Percentiles rank a stretch among this genome's conserved stretches.
phyloP scores from a whole-genome alignment of 1,284 basidiomycete species.

The Apiotrichum akiyoshidainum region DNA sequence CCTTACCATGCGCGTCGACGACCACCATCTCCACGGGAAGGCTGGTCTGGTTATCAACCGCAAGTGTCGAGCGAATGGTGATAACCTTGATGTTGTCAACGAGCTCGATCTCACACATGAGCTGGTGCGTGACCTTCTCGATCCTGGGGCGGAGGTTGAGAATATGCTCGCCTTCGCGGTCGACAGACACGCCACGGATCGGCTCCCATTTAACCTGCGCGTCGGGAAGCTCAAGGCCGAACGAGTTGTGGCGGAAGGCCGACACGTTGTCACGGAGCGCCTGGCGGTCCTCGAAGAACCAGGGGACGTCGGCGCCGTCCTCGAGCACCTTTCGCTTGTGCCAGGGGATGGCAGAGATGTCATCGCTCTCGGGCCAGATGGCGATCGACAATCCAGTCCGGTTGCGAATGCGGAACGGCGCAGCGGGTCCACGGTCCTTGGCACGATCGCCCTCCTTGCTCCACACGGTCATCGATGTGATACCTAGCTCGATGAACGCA shows the following conservation, averaged over 20 bases:
- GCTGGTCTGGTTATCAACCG: conserved; percentile 85
- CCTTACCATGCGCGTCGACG: conserved; percentile 79
- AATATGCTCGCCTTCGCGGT: conserved; percentile 88
- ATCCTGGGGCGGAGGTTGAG: conserved; percentile 79
- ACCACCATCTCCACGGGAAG: conserved; percentile 91
- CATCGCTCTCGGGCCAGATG: conserved; percentile 69
- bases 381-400: conserved; percentile 79
- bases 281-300: conserved; percentile 97
- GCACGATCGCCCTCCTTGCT: conserved; percentile 71
- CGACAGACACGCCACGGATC: conserved; percentile 83
- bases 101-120: conserved; percentile 87
- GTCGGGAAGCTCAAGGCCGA: conserved; percentile 78
- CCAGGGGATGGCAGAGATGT: conserved; percentile 17
- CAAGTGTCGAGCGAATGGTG: conserved; percentile 89
- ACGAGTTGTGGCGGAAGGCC: conserved; percentile 71
- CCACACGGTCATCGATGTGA: conserved; percentile 70
- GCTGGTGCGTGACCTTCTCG: conserved; percentile 71
- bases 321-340: conserved; percentile 49
- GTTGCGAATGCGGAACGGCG: conserved; percentile 91
- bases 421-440: conserved; percentile 76
- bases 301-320: conserved; percentile 78
- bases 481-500: conserved; percentile 81
- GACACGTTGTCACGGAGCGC: conserved; percentile 87
- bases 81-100: conserved; percentile 94
- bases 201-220: conserved; percentile 78